Percentiles rank a stretch among this genome's conserved stretches.
These are phyloP conservation scores for Eragrostis nindensis DNA, from an alignment of 176 grass and related monocot genomes.

Conservation along the genomic window DNA sequence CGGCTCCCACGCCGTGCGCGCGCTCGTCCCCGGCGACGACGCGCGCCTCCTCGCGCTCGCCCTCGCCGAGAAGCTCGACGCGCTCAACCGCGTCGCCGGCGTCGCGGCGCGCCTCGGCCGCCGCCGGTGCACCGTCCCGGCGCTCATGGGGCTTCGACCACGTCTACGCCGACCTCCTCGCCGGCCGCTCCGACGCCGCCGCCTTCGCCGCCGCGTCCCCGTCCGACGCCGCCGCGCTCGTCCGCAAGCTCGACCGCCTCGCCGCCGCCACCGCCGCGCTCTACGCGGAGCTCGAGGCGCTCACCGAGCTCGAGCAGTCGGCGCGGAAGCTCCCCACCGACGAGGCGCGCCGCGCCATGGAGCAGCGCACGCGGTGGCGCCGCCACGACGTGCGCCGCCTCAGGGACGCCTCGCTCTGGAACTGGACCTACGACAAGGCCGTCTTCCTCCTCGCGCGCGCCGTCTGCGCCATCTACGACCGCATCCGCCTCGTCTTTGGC, in stretches of 20 bases:
- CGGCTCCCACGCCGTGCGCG: conserved; percentile 68
- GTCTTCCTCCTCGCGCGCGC: conserved; percentile 80
- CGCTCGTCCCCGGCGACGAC: conserved; percentile 78
- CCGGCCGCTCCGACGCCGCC: conserved; percentile 52
- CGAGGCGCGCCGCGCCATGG: conserved; percentile 68
- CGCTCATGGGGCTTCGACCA: conserved; percentile 87
- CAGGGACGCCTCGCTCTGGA: conserved; percentile 84
- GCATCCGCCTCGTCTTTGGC: conserved; percentile 76
- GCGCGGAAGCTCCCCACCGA: conserved; percentile 69
- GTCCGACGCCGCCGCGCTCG: conserved; percentile 56
- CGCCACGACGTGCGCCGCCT: conserved; percentile 73
- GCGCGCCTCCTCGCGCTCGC: conserved; percentile 73
- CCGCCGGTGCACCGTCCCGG: conserved; percentile 65
- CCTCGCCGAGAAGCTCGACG: conserved; percentile 90
- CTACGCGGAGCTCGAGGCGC: conserved; percentile 74
- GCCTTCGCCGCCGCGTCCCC: conserved; percentile 40
- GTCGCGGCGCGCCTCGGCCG: conserved; percentile 78
- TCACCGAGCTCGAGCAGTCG: conserved; percentile 79
- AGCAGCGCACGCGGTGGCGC: conserved; percentile 78
- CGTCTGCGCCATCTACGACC: conserved; percentile 71
- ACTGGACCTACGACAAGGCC: conserved; percentile 79
- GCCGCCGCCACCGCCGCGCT: conserved; percentile 72
- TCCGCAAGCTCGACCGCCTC: conserved; percentile 90
- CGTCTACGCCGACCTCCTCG: conserved; percentile 90
- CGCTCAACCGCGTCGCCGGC: conserved; percentile 79